phyloP scores from a whole-genome alignment of 2,329 filamentous ascomycete genomes.

The Penicillium sp. region DNA sequence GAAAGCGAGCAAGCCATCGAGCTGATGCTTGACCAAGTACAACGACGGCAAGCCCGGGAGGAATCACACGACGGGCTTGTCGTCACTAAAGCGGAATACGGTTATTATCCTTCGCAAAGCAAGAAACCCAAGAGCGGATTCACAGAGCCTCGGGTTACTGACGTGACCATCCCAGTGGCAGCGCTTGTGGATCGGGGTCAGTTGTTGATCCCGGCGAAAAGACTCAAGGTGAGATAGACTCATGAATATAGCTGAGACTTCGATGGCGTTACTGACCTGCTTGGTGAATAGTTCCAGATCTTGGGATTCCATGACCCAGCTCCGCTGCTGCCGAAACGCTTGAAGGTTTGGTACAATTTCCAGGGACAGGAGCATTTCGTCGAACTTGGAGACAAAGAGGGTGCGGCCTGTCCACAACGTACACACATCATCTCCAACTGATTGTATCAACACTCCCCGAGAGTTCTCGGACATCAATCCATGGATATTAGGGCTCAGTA shows the following conservation, averaged over 20 bases:
- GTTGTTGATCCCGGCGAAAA: constrained; percentile 40
- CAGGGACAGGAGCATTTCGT: constrained; percentile 42
- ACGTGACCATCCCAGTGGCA: constrained; percentile 51
- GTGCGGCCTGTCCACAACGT: constrained; percentile 44
- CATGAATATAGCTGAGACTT: background rate
- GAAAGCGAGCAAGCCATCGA: constrained; percentile 46
- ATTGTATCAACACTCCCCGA: background rate
- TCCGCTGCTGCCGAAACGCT: constrained; percentile 44
- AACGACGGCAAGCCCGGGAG: constrained; percentile 43
- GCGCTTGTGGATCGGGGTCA: constrained; percentile 49
- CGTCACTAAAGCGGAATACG: constrained; percentile 47
- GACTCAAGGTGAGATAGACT: constrained; percentile 37
- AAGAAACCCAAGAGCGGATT: constrained; percentile 28
- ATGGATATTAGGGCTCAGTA: background rate
- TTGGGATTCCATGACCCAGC: constrained; percentile 51
- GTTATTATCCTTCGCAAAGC: constrained; percentile 34
- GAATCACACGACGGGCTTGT: constrained; percentile 41
- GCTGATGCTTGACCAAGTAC: constrained; percentile 46
- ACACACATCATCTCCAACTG: constrained; percentile 35
- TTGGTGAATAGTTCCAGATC: constrained; percentile 41
- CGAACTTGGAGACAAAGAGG: constrained; percentile 43
- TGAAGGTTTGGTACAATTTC: constrained; percentile 50
- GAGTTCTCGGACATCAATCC: background rate
- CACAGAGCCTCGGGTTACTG: constrained; percentile 33
- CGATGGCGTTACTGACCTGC: constrained; percentile 22